Base-by-base conservation (phyloP, 768 basidiomycete species). In the Suillus plorans region DNA sequence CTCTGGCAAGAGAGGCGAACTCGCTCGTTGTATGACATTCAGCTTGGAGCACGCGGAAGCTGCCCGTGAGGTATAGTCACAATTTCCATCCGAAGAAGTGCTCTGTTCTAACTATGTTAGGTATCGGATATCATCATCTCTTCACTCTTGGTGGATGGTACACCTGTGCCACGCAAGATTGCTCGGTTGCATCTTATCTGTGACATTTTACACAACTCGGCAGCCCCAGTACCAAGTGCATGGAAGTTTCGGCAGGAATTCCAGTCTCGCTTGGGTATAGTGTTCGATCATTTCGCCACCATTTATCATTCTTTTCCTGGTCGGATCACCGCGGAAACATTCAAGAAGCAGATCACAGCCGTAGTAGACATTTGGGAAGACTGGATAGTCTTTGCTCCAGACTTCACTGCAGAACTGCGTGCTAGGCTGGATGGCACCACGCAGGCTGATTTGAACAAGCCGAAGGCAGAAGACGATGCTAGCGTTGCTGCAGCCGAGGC, bases 171-270 rank as follows among this genome's bases (percentile, higher is more conserved):
- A 62, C 89, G 96, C 70, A 99, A 99, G 77, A 87, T 99, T 62
- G 94, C 97, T 31, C 89, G 97, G 31, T 84, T 99, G 34, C 90
- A 98, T 79, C 84, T 99, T 64, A 94, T 99, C 62, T 98, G 96
- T 73, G 97, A 99, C 74, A 98, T 99, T 68, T 83, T 99, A 52
- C 96, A 98, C 77, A 99, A 99, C 75, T 97, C 96, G 25, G 94
- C 94, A 41, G 94, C 94, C 3, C 81, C 95, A 3, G 85, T 98
- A 16, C 95, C 95, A 0, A 96, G 94, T 76, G 97, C 96, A 8
- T 99, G 97, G 97, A 95, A 94, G 75, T 99, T 93, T 77, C 90
- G 97, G 37, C 89, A 94, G 66, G 93, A 97, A 70, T 97, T 99
- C 71, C 97, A 99, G 73, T 84, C 88, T 12, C 83, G 94, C 45